Evolutionary conservation across 345 rosid genomes (phyloP), one percentile per base, ranked within the genome.

Genomic region (Citrus unshiu): DNA sequence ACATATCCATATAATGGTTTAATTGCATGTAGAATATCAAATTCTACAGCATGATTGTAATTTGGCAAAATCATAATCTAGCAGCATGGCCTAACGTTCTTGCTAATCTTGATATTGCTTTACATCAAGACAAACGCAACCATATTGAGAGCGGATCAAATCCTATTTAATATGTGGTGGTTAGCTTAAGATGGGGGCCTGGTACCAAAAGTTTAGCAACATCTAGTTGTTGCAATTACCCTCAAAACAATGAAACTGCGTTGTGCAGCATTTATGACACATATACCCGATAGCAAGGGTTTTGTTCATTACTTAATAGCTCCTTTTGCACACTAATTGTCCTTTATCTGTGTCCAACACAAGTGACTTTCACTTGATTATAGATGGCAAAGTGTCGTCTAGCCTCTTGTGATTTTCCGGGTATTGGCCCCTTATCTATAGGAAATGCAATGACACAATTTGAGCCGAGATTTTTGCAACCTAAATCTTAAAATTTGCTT

Each of bases 61-160:
- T 43, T 43, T 43, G 13, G 51, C 51, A 12, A 43, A 43, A 76
- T 22, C 80, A 75, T 7, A 80, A 39, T 80, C 76, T 35, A 21
- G 66, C 76, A 61, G 30, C n/a, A 72, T 43, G 43, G 62, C 29
- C 49, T 59, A 13, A 7, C 68, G 39, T 22, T 21, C 27, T 19
- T 43, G 13, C 54, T 21, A 29, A 7, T 51, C 37, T 34, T 57
- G 64, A 78, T 74, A 67, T 82, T 68, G 72, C 54, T 57, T 62
- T 54, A 61, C 82, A 84, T 70, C 16, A 71, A 62, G 82, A 81
- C 82, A 81, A 72, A 59, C 73, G 75, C 24, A 84, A 74, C 34
- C 79, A 74, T 35, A 64, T 67, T 35, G 70, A 40, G 73, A 18
- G 35, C 34, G 12, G 43, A 65, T 62, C 57, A 35, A 43, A 65